phyloP scores from a whole-genome alignment of 768 basidiomycete species.

The Tulasnella sp. region DNA sequence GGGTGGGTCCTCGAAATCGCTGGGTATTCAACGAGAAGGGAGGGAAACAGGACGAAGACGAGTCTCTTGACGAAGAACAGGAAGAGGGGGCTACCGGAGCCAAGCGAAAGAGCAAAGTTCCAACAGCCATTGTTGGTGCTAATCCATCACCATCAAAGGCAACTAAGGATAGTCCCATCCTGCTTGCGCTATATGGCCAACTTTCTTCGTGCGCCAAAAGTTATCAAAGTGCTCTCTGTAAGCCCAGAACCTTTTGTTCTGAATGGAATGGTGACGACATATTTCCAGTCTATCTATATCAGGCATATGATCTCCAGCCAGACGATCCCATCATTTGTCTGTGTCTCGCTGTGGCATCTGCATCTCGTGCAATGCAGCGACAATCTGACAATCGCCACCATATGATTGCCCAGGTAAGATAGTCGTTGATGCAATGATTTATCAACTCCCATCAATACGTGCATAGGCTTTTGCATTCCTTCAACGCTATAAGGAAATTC shows the following conservation, averaged over 20 bases:
- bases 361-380: slow-evolving; percentile 85
- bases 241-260: slow-evolving; percentile 24
- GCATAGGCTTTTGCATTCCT: slow-evolving; percentile 72
- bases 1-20: slow-evolving; percentile 48
- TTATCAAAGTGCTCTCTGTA: slow-evolving; percentile 86
- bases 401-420: slow-evolving; percentile 56
- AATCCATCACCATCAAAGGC: slow-evolving; percentile 22
- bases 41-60: slow-evolving; percentile 17
- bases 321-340: slow-evolving; percentile 81
- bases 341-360: slow-evolving; percentile 67
- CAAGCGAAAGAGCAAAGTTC: slow-evolving; percentile 18
- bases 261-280: neutral
- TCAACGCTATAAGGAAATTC: slow-evolving; percentile 61
- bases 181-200: slow-evolving; percentile 68
- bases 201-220: slow-evolving; percentile 75
- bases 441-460: too few species aligned
- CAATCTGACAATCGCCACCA: slow-evolving; percentile 93
- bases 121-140: slow-evolving; percentile 29
- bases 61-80: slow-evolving; percentile 31
- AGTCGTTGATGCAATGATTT: neutral
- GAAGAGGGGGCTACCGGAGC: neutral
- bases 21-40: slow-evolving; percentile 31
- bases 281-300: slow-evolving; percentile 67
- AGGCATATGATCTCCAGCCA: slow-evolving; percentile 75
- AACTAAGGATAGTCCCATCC: slow-evolving; percentile 57